phyloP scores from a whole-genome alignment of 768 basidiomycete genomes.

The Pleurotus salmoneostramineus region DNA sequence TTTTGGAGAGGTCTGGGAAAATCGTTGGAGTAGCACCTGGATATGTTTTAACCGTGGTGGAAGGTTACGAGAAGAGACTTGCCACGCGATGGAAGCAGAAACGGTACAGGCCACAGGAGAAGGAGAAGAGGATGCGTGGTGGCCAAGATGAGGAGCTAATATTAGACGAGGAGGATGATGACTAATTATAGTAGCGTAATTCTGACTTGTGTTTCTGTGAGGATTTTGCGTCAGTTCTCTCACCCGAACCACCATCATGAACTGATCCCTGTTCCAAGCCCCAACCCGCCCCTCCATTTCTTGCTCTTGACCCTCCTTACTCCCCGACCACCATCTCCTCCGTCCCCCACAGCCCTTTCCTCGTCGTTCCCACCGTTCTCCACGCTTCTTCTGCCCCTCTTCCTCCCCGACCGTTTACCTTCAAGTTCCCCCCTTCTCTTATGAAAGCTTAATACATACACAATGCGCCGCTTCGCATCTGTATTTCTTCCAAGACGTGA shows the following conservation, averaged over 20 bases:
- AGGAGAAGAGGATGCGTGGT: constrained; percentile 9
- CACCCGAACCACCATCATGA: constrained; percentile 6
- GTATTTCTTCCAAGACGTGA: constrained; percentile 43
- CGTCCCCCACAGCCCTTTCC: constrained; percentile 4
- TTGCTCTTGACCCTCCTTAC: neutral
- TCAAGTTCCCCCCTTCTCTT: neutral
- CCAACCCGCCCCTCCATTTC: neutral
- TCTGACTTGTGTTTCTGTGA: constrained; percentile 2
- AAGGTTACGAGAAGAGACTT: constrained; percentile 63
- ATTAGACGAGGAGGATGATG: constrained; percentile 3
- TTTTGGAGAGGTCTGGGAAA: constrained; percentile 47
- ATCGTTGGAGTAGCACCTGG: constrained; percentile 54
- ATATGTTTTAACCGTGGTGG: constrained; percentile 52
- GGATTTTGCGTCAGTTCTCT: constrained; percentile 1
- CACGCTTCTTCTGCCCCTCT: neutral
- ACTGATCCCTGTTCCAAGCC: neutral
- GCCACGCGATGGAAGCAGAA: constrained; percentile 40
- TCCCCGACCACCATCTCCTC: constrained; percentile 4
- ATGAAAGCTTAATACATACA: constrained; percentile 10
- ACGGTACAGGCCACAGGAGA: constrained; percentile 16
- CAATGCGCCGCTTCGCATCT: constrained; percentile 64
- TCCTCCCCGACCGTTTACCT: neutral
- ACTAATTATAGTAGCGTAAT: neutral
- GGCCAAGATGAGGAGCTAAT: constrained; percentile 5
- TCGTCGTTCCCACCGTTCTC: neutral